Conservation (phyloP, 164 flowering plant genomes). For the Vitis vinifera region ASM3070453v1 NC_081819.1:20105501-20106000, state of each 20-base stretch:
- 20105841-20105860: not conserved
- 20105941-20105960: too few relatives aligned
- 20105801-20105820: not conserved
- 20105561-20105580: slow-evolving; percentile 2
- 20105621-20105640: slow-evolving; percentile 4
- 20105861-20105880: not conserved
- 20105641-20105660: slow-evolving; percentile 27
- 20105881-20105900: too few relatives aligned
- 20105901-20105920: too few relatives aligned
- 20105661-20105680: slow-evolving; percentile 49
- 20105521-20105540: slow-evolving; percentile 20
- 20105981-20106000: too few relatives aligned
- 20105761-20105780: not conserved
- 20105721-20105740: slow-evolving; percentile 2
- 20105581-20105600: slow-evolving; percentile 18
- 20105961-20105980: too few relatives aligned
- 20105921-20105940: too few relatives aligned
- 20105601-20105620: slow-evolving; percentile 18
- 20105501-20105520: slow-evolving; percentile 44
- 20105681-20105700: not conserved
- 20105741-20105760: not conserved
- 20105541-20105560: slow-evolving; percentile 19
- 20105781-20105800: not conserved
- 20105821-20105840: too few relatives aligned
- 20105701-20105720: slow-evolving; percentile 5